Percentiles rank a stretch among this genome's conserved stretches.
These are phyloP conservation scores for Tuber aestivum DNA, from an alignment of 495 filamentous ascomycete species.

Conservation along the genomic window DNA sequence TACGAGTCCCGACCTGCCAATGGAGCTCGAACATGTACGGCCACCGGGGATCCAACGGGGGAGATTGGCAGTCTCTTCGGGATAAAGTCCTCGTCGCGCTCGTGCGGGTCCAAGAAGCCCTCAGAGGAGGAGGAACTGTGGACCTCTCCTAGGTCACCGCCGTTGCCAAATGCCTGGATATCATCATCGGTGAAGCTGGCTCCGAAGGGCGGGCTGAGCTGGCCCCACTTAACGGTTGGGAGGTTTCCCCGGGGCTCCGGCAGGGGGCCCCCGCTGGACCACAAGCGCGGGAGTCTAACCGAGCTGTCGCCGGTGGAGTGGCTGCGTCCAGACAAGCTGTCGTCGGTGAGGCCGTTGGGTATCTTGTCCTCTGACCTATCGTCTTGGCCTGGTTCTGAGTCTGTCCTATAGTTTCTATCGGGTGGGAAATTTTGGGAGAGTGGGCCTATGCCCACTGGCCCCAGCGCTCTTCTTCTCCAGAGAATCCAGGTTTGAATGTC, in stretches of 20 bases:
- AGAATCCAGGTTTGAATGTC: neutral
- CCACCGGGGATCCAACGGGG: neutral
- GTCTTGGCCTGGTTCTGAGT: neutral
- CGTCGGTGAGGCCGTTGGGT: neutral
- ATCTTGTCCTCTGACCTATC: neutral
- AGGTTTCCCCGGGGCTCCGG: neutral
- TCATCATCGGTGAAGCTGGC: neutral
- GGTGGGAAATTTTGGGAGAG: neutral
- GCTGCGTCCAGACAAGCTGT: no score
- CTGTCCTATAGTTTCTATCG: neutral
- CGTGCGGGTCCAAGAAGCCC: slow-evolving; percentile 1
- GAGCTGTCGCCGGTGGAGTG: no score
- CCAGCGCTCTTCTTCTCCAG: neutral
- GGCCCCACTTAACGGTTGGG: neutral
- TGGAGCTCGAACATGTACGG: no score
- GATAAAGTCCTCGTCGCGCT: neutral
- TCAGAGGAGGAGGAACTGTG: neutral
- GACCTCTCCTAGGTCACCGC: neutral
- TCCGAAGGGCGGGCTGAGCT: no score
- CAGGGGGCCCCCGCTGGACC: neutral
- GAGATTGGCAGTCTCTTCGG: neutral
- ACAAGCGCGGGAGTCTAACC: neutral
- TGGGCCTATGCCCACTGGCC: neutral
- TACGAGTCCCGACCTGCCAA: neutral
- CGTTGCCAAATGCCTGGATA: no score